phyloP scores from a whole-genome alignment of 306 rosid species.

The Quercus bicolor region DNA sequence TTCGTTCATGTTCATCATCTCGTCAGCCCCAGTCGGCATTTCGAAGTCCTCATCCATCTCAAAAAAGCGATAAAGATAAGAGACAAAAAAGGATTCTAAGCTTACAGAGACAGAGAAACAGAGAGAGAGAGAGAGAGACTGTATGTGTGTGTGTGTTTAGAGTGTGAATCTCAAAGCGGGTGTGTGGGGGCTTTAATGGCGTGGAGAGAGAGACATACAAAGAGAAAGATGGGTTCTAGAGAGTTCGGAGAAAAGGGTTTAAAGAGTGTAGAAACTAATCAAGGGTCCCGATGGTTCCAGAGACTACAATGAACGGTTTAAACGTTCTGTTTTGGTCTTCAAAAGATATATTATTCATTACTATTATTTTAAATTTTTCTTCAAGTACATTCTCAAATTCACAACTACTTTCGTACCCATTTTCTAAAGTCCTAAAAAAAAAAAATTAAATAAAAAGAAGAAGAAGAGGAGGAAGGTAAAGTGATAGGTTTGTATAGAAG shows the following conservation, averaged over 20 bases:
- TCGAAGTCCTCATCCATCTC: slow-evolving; percentile 71
- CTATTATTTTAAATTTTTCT: no score
- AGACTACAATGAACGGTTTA: neutral
- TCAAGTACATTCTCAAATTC: no score
- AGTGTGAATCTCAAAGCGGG: neutral
- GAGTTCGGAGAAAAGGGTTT: slow-evolving; percentile 36
- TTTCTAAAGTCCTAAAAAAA: no score
- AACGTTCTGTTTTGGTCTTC: no score
- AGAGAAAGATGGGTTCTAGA: slow-evolving; percentile 44
- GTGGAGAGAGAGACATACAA: neutral
- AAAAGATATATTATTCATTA: no score
- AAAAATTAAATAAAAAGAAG: no score
- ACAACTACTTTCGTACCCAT: no score
- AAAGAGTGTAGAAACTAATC: neutral
- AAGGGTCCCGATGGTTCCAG: slow-evolving; percentile 24
- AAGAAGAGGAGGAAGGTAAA: no score
- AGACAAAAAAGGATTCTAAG: neutral
- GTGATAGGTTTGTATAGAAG: rapidly evolving
- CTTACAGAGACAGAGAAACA: neutral
- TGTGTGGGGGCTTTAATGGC: neutral
- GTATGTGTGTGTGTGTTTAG: no score
- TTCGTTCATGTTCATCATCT: slow-evolving; percentile 50
- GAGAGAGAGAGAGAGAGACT: neutral
- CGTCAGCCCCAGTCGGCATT: slow-evolving; percentile 44
- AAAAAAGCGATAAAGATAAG: neutral